These are phyloP conservation scores for Fusarium annulatum DNA, from an alignment of 2,329 filamentous ascomycete genomes.

Conservation along the genomic window DNA sequence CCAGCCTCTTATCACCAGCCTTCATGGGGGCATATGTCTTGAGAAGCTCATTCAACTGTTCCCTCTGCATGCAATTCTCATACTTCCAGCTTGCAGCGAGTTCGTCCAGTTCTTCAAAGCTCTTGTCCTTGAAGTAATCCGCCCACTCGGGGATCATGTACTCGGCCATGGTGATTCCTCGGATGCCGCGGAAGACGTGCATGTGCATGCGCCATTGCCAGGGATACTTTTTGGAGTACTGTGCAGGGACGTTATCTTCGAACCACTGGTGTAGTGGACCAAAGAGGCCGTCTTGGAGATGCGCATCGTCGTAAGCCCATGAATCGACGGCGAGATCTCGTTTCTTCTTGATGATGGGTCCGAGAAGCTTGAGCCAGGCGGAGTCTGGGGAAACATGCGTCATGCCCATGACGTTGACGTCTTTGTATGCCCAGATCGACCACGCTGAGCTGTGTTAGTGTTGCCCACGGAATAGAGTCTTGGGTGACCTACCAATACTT, in stretches of 20 bases:
- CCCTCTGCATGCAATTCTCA: constrained; percentile 63
- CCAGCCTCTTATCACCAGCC: constrained; percentile 32
- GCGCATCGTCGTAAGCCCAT: constrained; percentile 58
- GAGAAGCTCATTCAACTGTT: constrained; percentile 62
- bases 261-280: constrained; percentile 55
- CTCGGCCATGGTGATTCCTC: constrained; percentile 55
- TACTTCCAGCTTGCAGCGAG: constrained; percentile 63
- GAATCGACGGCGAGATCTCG: constrained; percentile 62
- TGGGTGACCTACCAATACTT: constrained; percentile 25
- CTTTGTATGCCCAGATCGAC: constrained; percentile 70
- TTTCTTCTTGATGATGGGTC: constrained; percentile 67
- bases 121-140: constrained; percentile 62
- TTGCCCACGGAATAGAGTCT: neutral
- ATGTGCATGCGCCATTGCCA: constrained; percentile 60
- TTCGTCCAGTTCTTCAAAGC: constrained; percentile 63
- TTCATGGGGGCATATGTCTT: constrained; percentile 54
- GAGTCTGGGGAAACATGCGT: constrained; percentile 58
- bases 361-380: constrained; percentile 61
- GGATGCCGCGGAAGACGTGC: constrained; percentile 59
- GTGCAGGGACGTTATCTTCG: constrained; percentile 56
- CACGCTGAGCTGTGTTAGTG: constrained; percentile 51
- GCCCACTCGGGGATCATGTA: constrained; percentile 66
- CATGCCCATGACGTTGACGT: constrained; percentile 67
- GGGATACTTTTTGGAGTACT: constrained; percentile 59
- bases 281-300: constrained; percentile 51